phyloP scores from a whole-genome alignment of 768 basidiomycete species.

The Pulveroboletus frians region DNA sequence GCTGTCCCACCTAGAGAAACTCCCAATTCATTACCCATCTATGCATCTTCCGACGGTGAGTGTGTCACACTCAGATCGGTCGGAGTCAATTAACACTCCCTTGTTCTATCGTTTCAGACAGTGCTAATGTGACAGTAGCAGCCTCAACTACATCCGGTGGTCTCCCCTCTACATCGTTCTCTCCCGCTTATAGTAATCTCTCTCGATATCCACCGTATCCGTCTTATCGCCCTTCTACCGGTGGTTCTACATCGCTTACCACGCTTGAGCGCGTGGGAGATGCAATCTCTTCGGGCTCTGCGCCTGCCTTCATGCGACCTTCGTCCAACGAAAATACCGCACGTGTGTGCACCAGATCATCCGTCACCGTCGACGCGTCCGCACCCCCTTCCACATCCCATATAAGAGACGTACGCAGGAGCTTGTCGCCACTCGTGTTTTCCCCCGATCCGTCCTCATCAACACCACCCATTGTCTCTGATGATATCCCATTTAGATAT shows the following conservation, averaged over 20 bases:
- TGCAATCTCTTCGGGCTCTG: slow-evolving; percentile 1
- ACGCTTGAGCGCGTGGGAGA: slow-evolving; percentile 16
- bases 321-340: slow-evolving; percentile 9
- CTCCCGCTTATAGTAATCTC: slow-evolving; percentile 20
- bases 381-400: slow-evolving; percentile 6
- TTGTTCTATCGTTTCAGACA: slow-evolving; percentile 11
- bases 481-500: slow-evolving; percentile 18
- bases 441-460: slow-evolving; percentile 14
- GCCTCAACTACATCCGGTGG: slow-evolving; percentile 11
- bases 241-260: slow-evolving; percentile 12
- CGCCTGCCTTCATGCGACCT: slow-evolving; percentile 19
- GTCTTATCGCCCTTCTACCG: slow-evolving; percentile 20
- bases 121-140: slow-evolving; percentile 1
- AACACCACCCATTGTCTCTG: slow-evolving; percentile 9
- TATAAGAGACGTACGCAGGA: slow-evolving; percentile 16
- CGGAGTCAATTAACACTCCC: slow-evolving; percentile 6
- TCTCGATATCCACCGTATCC: slow-evolving; percentile 19
- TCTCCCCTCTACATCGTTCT: slow-evolving; percentile 17
- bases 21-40: slow-evolving; percentile 15
- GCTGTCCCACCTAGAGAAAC: slow-evolving; percentile 9
- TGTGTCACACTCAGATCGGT: slow-evolving; percentile 9
- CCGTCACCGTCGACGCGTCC: slow-evolving; percentile 7
- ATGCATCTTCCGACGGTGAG: slow-evolving; percentile 21
- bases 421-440: slow-evolving; percentile 24
- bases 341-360: slow-evolving; percentile 9